Evolutionary conservation across 2,329 filamentous ascomycete species (phyloP), one percentile per base, ranked within the genome.

Genomic region (Aureobasidium leucospermi): DNA sequence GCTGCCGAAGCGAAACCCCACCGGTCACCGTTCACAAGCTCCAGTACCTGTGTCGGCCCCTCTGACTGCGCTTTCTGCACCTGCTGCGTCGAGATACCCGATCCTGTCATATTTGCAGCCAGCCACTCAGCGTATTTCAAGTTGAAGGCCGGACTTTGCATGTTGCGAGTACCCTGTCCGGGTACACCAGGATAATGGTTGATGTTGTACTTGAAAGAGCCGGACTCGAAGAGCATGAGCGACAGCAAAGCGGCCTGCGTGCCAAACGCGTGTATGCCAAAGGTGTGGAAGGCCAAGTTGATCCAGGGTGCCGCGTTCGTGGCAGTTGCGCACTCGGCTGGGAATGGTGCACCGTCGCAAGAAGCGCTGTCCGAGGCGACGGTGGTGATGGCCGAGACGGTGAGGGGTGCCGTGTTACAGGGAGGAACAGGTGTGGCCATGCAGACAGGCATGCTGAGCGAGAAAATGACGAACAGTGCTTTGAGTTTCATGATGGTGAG

Each of bases 101-200:
- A 60, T 16, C 64, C 61, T n/a, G 58, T 57, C 16, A 59, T 62
- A 8, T 74, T 61, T 1, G 70, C 65, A 3, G 70, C 67, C 2
- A 86, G 63, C 1, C 69, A 77, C 0, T 75, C 72, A 4, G 83
- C 83, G 64, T 87, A 87, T 65, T 77, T 65, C 1, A 75, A 63
- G 65, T 86, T 84, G 70, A 74, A 85, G 1, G 71, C 66, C 0
- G 81, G 75, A 56, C 76, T 79, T 71, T 86, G 81, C 85, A 88
- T 87, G 68, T 85, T 85, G 4, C 83, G 74, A 0, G 88, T 91
- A 28, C 88, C 88, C 70, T 92, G 87, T 8, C 88, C 89, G 0
- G 85, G 79, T 0, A 74, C 68, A n/a, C 79, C 81, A 1, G 80
- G 81, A 74, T 71, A 81, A 66, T 84, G 76, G 73, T 91, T 90